These are phyloP conservation scores for Macaranga tanarius DNA, from an alignment of 441 rosid species.

Conservation along the genomic window DNA sequence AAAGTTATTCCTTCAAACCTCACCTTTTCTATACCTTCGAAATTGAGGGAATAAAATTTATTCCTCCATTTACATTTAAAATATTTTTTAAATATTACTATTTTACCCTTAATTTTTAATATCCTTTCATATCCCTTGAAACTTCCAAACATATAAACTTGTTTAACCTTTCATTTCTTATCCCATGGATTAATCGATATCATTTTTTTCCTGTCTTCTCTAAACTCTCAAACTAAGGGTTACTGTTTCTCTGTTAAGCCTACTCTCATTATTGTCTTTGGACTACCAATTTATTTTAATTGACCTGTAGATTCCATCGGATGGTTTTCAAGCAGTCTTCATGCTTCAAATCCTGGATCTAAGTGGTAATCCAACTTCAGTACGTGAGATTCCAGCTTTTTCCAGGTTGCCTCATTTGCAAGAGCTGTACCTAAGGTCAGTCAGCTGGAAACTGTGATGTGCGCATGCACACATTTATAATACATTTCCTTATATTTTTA, in stretches of 20 bases:
- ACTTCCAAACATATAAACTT: no score
- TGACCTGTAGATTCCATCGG: slow-evolving; percentile 60
- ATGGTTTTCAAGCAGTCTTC: slow-evolving; percentile 71
- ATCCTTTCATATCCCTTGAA: no score
- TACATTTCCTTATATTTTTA: neutral
- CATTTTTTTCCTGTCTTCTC: no score
- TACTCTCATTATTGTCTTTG: neutral
- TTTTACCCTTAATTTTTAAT: no score
- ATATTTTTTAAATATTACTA: no score
- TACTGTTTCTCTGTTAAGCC: neutral
- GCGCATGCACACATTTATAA: neutral
- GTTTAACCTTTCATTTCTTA: no score
- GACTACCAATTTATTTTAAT: slow-evolving; percentile 19
- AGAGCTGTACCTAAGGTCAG: slow-evolving; percentile 89
- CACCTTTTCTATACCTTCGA: no score
- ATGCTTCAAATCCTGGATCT: slow-evolving; percentile 78
- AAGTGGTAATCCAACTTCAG: slow-evolving; percentile 64
- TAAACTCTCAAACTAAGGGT: neutral
- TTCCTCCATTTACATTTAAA: no score
- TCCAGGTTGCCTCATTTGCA: slow-evolving; percentile 60
- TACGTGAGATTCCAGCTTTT: slow-evolving; percentile 60
- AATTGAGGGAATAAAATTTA: no score
- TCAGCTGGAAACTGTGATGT: slow-evolving; percentile 17
- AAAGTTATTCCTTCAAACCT: no score
- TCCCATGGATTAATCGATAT: no score